Conservation (phyloP, 371 early-diverging fungal genomes). For the Mucor plumbeus region DNA sequence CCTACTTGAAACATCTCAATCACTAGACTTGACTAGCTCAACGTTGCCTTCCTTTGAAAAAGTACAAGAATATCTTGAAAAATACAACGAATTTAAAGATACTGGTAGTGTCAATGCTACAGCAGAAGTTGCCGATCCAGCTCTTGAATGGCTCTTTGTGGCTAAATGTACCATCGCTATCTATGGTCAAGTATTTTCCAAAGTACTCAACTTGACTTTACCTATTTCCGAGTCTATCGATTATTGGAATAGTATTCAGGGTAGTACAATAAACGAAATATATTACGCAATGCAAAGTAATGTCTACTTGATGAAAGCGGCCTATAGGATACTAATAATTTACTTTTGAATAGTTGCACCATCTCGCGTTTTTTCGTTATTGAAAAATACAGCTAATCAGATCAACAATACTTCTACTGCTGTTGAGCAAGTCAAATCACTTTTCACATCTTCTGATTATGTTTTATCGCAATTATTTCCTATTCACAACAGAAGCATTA, state of each 20-base stretch:
- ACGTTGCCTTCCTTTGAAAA: conserved; percentile 27
- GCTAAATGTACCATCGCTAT: conserved; percentile 63
- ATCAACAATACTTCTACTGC: conserved; percentile 2
- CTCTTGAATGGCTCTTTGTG: conserved; percentile 59
- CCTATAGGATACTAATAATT: no score
- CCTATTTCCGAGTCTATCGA: conserved; percentile 68
- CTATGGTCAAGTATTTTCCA: conserved; percentile 66
- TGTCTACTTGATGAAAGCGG: background rate
- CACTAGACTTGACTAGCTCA: conserved; percentile 30
- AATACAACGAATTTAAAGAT: conserved; percentile 19
- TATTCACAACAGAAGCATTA: conserved; percentile 9
- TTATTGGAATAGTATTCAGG: conserved; percentile 73
- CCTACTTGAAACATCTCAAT: conserved; percentile 35
- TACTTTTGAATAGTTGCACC: conserved; percentile 50
- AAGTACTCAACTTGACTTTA: conserved; percentile 65
- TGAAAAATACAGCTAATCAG: conserved; percentile 28
- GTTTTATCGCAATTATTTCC: conserved; percentile 45
- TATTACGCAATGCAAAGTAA: conserved; percentile 69
- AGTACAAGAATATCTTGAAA: conserved; percentile 26
- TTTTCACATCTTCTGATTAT: conserved; percentile 35
- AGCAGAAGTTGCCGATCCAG: conserved; percentile 14
- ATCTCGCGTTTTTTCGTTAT: conserved; percentile 40
- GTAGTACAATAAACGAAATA: conserved; percentile 47
- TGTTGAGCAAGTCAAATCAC: conserved; percentile 23
- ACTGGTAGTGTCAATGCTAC: background rate